These are phyloP conservation scores for Sclerotinia spermophila DNA, from an alignment of 2,329 filamentous ascomycete species.

Conservation along the genomic window DNA sequence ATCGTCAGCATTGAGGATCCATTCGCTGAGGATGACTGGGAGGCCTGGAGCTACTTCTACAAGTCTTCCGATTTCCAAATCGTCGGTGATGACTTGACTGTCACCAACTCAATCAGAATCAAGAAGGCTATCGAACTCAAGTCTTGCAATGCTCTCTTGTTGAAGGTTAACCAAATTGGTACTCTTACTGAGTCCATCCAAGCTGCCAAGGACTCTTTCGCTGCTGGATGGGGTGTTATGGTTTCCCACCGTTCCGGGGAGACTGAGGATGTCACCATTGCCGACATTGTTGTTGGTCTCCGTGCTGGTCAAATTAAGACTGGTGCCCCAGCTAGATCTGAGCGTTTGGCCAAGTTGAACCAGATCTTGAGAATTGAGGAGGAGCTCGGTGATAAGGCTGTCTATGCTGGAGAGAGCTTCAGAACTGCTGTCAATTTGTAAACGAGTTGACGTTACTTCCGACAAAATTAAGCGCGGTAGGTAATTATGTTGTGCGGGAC, in stretches of 20 bases:
- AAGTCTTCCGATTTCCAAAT: constrained; percentile 99
- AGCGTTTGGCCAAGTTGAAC: constrained; percentile 99
- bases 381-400: constrained; percentile 86
- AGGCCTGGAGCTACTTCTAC: constrained; percentile 99
- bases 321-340: constrained; percentile 90
- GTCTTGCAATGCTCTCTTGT: constrained; percentile 94
- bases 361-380: constrained; percentile 99
- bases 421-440: constrained; percentile 86
- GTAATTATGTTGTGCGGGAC: constrained; percentile 1
- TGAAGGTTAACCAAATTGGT: constrained; percentile 99
- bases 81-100: constrained; percentile 96
- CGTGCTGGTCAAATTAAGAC: constrained; percentile 98
- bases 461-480: constrained; percentile 6
- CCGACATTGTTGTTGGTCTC: constrained; percentile 95
- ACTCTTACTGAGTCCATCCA: constrained; percentile 98
- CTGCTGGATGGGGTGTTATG: constrained; percentile 97
- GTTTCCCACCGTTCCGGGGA: constrained; percentile 98
- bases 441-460: constrained; percentile 36
- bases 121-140: constrained; percentile 99
- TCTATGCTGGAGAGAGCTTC: constrained; percentile 93
- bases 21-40: constrained; percentile 99
- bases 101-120: constrained; percentile 98
- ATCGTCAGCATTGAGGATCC: constrained; percentile 99
- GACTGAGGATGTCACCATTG: constrained; percentile 99
- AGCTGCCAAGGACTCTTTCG: constrained; percentile 97